Conservation (phyloP, 306 rosid species). For the Sindora glabra region DNA sequence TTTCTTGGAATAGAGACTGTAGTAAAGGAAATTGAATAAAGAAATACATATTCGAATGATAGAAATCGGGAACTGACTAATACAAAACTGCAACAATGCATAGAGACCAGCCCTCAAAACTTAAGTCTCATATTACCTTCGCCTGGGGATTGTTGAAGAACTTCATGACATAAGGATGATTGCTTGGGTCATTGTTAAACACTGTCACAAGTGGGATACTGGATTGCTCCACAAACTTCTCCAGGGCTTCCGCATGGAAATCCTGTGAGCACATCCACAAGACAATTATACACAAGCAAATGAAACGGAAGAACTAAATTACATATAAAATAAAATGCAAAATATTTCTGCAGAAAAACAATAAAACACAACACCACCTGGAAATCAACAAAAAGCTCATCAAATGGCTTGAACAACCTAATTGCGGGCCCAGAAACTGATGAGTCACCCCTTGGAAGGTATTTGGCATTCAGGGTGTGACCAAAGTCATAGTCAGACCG, state of each 20-base stretch:
- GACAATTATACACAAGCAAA: background rate
- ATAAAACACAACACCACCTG: slow-evolving; percentile 53
- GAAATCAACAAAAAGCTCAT: slow-evolving; percentile 71
- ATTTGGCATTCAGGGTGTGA: slow-evolving; percentile 72
- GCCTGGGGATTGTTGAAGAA: slow-evolving; percentile 53
- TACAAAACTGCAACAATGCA: no score
- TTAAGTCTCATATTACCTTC: slow-evolving; percentile 42
- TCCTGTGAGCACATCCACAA: slow-evolving; percentile 38
- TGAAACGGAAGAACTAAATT: no score
- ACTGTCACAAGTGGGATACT: slow-evolving; percentile 53
- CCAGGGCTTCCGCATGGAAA: slow-evolving; percentile 57
- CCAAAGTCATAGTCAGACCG: slow-evolving; percentile 82
- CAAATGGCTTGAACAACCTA: slow-evolving; percentile 90
- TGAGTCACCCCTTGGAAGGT: slow-evolving; percentile 82
- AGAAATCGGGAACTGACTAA: no score
- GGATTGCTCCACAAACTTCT: slow-evolving; percentile 62
- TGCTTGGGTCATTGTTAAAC: slow-evolving; percentile 71
- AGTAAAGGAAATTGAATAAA: no score
- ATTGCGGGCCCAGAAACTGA: slow-evolving; percentile 65
- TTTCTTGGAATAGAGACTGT: background rate
- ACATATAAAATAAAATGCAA: background rate
- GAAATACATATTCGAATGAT: no score
- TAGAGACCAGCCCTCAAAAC: no score
- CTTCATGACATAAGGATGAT: slow-evolving; percentile 56
- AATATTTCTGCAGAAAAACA: background rate